A percentile compares a stretch with the other conserved stretches of the same genome.
phyloP scores from a whole-genome alignment of 2,329 filamentous ascomycete genomes.

The Diplocarpon mali region DNA sequence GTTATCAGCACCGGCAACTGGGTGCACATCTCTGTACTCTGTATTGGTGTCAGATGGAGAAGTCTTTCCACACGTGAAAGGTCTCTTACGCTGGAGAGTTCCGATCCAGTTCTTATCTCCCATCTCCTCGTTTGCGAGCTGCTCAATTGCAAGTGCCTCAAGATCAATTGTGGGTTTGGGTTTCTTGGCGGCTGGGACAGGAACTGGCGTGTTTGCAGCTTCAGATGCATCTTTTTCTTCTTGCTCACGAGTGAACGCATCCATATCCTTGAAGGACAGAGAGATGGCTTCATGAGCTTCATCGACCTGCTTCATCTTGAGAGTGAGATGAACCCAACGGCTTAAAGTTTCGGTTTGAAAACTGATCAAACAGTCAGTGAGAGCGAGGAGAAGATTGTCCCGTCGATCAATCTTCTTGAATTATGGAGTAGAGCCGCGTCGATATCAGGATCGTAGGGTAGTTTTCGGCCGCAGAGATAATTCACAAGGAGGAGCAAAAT shows the following conservation, averaged over 20 bases:
- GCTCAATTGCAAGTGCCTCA: constrained; percentile 8
- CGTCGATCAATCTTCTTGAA: too few relatives aligned
- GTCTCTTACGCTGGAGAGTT: constrained; percentile 17
- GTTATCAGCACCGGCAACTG: neutral
- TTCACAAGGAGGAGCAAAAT: too few relatives aligned
- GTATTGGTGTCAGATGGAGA: neutral
- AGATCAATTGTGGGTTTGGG: constrained; percentile 8
- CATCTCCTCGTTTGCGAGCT: constrained; percentile 14
- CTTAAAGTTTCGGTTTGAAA: too few relatives aligned
- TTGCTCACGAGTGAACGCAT: neutral
- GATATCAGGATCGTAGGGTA: too few relatives aligned
- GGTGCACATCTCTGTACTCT: constrained; percentile 22
- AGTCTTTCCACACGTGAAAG: neutral
- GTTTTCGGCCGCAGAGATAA: too few relatives aligned
- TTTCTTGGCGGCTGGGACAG: constrained; percentile 7
- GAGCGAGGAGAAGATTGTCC: too few relatives aligned
- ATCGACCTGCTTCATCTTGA: too few relatives aligned
- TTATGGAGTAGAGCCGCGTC: too few relatives aligned
- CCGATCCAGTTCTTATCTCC: constrained; percentile 25
- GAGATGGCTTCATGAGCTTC: neutral
- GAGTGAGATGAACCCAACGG: too few relatives aligned
- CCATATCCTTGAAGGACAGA: neutral
- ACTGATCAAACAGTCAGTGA: too few relatives aligned
- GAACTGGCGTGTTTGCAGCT: neutral
- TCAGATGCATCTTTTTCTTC: neutral